These are phyloP conservation scores for Symmetrospora coprosmae DNA, from an alignment of 768 basidiomycete genomes.

Conservation along the genomic window DNA sequence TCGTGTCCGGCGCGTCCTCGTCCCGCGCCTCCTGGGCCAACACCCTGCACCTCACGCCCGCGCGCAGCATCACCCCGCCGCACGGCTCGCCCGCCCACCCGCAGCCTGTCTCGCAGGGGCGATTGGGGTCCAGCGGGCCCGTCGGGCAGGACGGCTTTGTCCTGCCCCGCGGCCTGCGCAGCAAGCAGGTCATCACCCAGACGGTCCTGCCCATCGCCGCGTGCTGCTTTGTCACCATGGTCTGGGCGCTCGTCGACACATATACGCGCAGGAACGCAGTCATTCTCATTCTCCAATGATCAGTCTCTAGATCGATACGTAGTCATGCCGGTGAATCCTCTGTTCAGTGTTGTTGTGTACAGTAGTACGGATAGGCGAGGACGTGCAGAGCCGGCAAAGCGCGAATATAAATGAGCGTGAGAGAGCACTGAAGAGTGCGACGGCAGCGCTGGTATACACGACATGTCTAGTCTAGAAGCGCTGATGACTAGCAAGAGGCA, in stretches of 20 bases:
- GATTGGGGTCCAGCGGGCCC: background rate
- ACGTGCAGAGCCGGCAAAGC: no score
- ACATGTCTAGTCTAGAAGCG: no score
- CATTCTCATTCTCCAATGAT: no score
- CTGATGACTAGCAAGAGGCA: no score
- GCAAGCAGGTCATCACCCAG: conserved; percentile 13
- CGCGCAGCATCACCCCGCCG: background rate
- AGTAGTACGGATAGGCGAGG: no score
- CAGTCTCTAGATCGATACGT: no score
- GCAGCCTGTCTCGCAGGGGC: background rate
- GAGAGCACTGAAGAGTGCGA: no score
- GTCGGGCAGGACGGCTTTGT: background rate
- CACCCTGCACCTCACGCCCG: background rate
- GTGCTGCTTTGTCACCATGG: conserved; percentile 11
- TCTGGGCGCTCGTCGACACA: conserved; percentile 14
- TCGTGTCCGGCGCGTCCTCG: conserved; percentile 11
- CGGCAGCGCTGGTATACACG: no score
- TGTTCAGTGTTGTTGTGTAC: no score
- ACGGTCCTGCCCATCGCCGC: conserved; percentile 16
- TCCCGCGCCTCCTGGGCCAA: conserved; percentile 4
- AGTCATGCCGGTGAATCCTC: no score
- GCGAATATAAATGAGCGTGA: no score
- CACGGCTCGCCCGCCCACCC: background rate
- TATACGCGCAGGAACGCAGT: conserved; percentile 1
- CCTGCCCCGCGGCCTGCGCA: conserved; percentile 13